Evolutionary conservation across 1,284 basidiomycete species (phyloP).

Genomic region (Sanghuangporus weigelae): DNA sequence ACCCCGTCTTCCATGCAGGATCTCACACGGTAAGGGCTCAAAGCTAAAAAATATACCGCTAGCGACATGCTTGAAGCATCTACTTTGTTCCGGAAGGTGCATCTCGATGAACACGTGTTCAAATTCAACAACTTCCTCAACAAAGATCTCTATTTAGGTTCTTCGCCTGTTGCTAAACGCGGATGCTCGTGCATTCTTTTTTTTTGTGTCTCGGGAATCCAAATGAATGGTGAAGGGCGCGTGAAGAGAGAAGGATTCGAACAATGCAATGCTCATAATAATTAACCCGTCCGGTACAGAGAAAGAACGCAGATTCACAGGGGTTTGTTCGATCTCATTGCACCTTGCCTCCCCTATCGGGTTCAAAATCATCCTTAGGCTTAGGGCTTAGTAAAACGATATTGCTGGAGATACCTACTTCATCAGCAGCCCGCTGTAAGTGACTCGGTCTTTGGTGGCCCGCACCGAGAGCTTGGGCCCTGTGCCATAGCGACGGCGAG

Average conservation of each 20-base stretch:
- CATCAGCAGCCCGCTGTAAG: not conserved
- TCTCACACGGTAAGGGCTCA: no score
- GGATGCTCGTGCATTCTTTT: not conserved
- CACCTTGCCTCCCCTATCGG: not conserved
- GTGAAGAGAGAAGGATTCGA: not conserved
- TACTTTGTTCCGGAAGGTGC: not conserved
- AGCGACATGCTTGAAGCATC: no score
- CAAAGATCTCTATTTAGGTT: not conserved
- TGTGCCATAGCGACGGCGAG: not conserved
- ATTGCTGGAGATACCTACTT: not conserved
- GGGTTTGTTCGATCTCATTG: not conserved
- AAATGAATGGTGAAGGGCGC: not conserved
- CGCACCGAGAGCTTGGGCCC: not conserved
- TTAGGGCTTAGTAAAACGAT: not conserved
- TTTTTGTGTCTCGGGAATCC: not conserved
- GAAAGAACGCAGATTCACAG: not conserved
- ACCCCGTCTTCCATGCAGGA: not conserved
- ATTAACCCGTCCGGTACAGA: not conserved
- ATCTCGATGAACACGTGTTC: not conserved
- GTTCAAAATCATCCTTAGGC: not conserved
- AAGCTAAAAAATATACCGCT: no score
- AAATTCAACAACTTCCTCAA: not conserved
- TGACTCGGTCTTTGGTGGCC: not conserved
- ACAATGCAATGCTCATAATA: slow-evolving; percentile 1
- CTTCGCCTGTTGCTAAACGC: not conserved